Conservation (phyloP, 129 eudicot species). For the Erigeron canadensis region DNA sequence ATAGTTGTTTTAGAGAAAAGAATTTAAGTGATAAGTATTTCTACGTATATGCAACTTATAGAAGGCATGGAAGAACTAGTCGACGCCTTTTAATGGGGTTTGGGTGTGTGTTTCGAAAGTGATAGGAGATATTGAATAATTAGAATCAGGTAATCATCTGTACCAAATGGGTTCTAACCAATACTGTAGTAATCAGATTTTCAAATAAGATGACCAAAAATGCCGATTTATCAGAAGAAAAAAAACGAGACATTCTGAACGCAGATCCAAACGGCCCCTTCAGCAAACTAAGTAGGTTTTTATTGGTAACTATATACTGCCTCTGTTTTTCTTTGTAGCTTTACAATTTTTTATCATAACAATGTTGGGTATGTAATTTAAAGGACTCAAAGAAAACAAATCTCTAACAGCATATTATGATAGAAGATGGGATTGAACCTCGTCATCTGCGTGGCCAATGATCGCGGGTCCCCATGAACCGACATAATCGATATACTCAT, state of each 20-base stretch:
- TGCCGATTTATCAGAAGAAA: too few relatives aligned
- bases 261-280: too few relatives aligned
- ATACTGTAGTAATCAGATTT: too few relatives aligned
- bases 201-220: too few relatives aligned
- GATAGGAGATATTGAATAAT: not conserved
- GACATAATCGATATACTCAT: slow-evolving; percentile 89
- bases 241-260: too few relatives aligned
- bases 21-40: not conserved
- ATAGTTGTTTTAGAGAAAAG: not conserved
- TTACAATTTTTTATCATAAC: not conserved
- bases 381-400: not conserved
- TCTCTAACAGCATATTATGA: not conserved
- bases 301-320: too few relatives aligned
- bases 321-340: too few relatives aligned
- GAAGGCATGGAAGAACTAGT: not conserved
- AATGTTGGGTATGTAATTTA: not conserved
- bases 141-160: not conserved
- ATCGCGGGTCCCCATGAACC: slow-evolving; percentile 99
- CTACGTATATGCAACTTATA: not conserved
- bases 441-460: slow-evolving; percentile 93
- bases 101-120: not conserved
- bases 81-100: not conserved
- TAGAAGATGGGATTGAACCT: slow-evolving; percentile 39
- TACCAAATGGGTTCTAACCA: not conserved
- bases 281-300: too few relatives aligned